Conservation (phyloP, 2,329 filamentous ascomycete genomes). For the Didymella keratinophila region DNA sequence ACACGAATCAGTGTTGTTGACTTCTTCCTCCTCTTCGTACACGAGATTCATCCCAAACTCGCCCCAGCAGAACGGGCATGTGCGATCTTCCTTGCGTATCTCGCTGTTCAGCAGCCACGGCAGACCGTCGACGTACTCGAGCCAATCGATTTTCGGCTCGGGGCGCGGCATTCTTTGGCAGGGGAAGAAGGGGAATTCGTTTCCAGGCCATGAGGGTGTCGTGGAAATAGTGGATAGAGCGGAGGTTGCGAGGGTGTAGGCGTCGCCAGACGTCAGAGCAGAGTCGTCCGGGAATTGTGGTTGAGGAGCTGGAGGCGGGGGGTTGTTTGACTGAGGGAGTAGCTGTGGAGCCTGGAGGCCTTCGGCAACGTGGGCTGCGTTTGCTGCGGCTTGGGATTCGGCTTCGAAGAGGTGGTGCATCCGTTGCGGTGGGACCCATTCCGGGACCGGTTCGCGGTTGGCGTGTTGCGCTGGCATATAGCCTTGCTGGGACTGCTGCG, state of each 20-base stretch:
- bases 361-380: too few species aligned
- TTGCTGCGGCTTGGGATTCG: background rate
- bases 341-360: background rate
- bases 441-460: background rate
- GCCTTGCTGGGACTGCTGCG: background rate
- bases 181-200: background rate
- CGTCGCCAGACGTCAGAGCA: background rate
- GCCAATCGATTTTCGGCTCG: background rate
- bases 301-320: background rate
- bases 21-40: background rate
- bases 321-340: background rate
- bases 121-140: background rate
- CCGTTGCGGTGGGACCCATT: background rate
- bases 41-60: background rate
- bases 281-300: background rate
- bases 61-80: background rate
- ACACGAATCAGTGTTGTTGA: too few species aligned
- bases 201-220: background rate
- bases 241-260: background rate
- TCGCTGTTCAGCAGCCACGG: background rate
- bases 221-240: too few species aligned
- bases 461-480: background rate
- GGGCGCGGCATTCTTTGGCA: background rate
- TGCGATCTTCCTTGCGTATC: background rate
- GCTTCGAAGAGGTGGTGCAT: background rate